These are phyloP conservation scores for Colletotrichum magnum DNA, from an alignment of 2,329 filamentous ascomycete genomes.

Conservation along the genomic window DNA sequence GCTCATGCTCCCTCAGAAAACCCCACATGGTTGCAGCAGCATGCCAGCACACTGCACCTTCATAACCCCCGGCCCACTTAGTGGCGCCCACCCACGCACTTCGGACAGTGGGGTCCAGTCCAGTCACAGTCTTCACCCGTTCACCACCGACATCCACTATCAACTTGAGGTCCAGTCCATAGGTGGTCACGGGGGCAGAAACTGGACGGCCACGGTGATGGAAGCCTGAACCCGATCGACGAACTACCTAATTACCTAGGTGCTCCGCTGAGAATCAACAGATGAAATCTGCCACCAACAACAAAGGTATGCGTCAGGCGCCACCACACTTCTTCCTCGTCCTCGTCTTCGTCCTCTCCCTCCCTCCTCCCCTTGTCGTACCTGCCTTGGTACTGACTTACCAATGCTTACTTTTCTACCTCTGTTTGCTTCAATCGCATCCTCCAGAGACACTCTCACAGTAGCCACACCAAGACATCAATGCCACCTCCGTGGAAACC, in stretches of 20 bases:
- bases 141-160: conserved; percentile 10
- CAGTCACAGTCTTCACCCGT: no score
- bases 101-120: no score
- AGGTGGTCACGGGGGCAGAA: conserved; percentile 14
- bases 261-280: conserved; percentile 3
- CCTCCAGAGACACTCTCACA: conserved; percentile 2
- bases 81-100: conserved; percentile 13
- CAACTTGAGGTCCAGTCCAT: neutral
- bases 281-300: neutral
- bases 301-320: conserved; percentile 6
- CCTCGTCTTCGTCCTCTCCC: neutral
- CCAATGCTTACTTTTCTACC: neutral
- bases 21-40: conserved; percentile 32
- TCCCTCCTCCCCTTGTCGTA: conserved; percentile 10
- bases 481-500: conserved; percentile 1
- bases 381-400: neutral
- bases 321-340: neutral
- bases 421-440: conserved; percentile 14
- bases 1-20: conserved; percentile 30
- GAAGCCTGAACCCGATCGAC: conserved; percentile 13
- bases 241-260: neutral
- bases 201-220: no score
- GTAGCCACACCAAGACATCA: conserved; percentile 23
- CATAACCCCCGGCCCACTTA: conserved; percentile 20
- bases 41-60: neutral